phyloP scores from a whole-genome alignment of 78 protist genomes.

The Neovahlkampfia damariscottae region DNA sequence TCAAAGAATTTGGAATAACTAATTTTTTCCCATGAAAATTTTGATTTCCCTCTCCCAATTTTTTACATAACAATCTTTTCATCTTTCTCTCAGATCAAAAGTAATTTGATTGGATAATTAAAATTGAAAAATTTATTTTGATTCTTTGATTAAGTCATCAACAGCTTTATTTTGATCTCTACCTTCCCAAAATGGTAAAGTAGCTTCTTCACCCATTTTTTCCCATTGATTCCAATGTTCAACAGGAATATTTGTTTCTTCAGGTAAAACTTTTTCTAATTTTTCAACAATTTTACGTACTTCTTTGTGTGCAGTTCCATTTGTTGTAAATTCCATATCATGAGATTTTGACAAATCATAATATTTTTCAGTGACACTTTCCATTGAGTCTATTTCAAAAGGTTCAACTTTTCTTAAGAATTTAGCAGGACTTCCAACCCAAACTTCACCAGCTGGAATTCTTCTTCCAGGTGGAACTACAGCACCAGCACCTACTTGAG shows the following conservation, averaged over 20 bases:
- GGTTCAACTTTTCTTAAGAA: background rate
- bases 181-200: background rate
- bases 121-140: too few species aligned
- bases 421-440: conserved; percentile 21
- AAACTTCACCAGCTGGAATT: background rate
- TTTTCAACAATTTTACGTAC: background rate
- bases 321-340: background rate
- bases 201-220: background rate
- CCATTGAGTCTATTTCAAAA: background rate
- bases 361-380: background rate
- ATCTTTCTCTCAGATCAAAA: too few species aligned
- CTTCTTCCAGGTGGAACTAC: conserved; percentile 4
- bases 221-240: background rate
- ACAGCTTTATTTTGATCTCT: too few species aligned
- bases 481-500: conserved; percentile 13
- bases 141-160: too few species aligned
- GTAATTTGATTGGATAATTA: too few species aligned
- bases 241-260: background rate
- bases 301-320: background rate
- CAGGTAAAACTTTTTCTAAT: background rate
- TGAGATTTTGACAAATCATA: background rate
- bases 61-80: too few species aligned
- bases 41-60: too few species aligned
- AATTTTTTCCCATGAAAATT: too few species aligned
- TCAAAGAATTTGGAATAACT: too few species aligned